These are phyloP conservation scores for Globisporangium takayamanum DNA, from an alignment of 352 stramenopile genomes.

Conservation along the genomic window DNA sequence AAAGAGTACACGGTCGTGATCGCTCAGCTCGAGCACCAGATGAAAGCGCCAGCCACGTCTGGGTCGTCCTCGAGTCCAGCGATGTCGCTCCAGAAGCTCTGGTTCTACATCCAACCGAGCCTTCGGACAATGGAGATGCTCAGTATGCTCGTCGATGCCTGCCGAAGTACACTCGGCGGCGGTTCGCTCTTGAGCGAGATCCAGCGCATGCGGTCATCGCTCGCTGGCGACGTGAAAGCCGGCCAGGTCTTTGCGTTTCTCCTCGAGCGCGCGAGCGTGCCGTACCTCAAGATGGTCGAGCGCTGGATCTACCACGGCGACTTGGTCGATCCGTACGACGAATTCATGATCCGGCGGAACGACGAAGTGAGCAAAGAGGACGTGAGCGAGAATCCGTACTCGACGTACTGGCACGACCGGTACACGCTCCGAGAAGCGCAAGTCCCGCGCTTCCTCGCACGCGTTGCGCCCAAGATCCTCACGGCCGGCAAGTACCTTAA, in stretches of 20 bases:
- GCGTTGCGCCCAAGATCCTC: constrained; percentile 79
- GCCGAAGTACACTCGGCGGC: constrained; percentile 71
- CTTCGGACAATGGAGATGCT: constrained; percentile 92
- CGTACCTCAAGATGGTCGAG: constrained; percentile 89
- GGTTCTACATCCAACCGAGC: constrained; percentile 90
- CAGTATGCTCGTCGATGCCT: constrained; percentile 70
- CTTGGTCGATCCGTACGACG: constrained; percentile 86
- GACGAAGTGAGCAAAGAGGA: constrained; percentile 73
- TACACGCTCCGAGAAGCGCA: constrained; percentile 77
- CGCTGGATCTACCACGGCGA: constrained; percentile 89
- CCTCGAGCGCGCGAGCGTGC: constrained; percentile 73
- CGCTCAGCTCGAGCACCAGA: constrained; percentile 83
- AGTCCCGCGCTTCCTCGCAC: constrained; percentile 76
- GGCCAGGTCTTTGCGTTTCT: constrained; percentile 77
- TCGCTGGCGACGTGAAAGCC: constrained; percentile 75
- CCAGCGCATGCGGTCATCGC: constrained; percentile 71
- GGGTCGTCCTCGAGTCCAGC: not conserved
- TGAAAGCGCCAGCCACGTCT: constrained; percentile 24
- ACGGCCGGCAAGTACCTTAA: constrained; percentile 92
- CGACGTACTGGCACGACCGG: constrained; percentile 86
- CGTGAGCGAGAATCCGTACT: constrained; percentile 84
- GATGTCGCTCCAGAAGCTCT: constrained; percentile 89
- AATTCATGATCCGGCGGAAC: constrained; percentile 89
- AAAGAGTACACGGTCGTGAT: constrained; percentile 93
- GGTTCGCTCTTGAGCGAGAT: constrained; percentile 90